A percentile compares a stretch with the other conserved stretches of the same genome.
Evolutionary conservation across 1,284 basidiomycete species (phyloP).

Genomic region (Vanrija sp.): DNA sequence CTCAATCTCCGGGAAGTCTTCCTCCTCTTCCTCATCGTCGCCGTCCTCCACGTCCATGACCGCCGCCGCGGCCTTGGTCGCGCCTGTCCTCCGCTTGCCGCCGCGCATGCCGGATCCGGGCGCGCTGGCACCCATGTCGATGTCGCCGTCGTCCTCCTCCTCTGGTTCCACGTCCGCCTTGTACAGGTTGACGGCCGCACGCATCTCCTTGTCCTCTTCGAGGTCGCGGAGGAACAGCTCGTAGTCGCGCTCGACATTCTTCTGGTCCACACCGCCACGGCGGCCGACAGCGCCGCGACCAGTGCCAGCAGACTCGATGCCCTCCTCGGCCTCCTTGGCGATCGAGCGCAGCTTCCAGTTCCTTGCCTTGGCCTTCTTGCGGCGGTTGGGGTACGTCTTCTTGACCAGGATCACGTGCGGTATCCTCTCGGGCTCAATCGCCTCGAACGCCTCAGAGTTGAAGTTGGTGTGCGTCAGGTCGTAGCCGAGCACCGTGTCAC

Average conservation of each 20-base stretch:
- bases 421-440: constrained; percentile 66
- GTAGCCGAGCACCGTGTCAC: constrained; percentile 89
- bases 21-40: constrained; percentile 67
- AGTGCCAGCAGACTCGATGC: constrained; percentile 58
- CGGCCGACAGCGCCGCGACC: constrained; percentile 78
- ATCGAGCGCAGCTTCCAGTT: constrained; percentile 90
- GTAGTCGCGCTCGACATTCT: constrained; percentile 94
- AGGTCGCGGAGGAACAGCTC: constrained; percentile 92
- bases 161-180: constrained; percentile 53
- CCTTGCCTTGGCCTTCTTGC: constrained; percentile 83
- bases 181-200: constrained; percentile 84
- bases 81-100: constrained; percentile 53
- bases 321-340: constrained; percentile 82
- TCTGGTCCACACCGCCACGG: constrained; percentile 83
- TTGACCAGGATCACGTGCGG: constrained; percentile 92
- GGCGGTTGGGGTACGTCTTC: constrained; percentile 90
- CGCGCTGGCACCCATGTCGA: constrained; percentile 47
- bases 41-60: constrained; percentile 63
- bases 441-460: constrained; percentile 82
- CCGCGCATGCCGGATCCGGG: constrained; percentile 53
- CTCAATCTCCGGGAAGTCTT: constrained; percentile 83
- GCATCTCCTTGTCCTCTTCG: constrained; percentile 94
- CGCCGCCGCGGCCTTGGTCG: constrained; percentile 48
- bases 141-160: constrained; percentile 48
- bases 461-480: constrained; percentile 85